Conservation (phyloP, 2,329 filamentous ascomycete genomes). For the Beauveria sp. region DNA sequence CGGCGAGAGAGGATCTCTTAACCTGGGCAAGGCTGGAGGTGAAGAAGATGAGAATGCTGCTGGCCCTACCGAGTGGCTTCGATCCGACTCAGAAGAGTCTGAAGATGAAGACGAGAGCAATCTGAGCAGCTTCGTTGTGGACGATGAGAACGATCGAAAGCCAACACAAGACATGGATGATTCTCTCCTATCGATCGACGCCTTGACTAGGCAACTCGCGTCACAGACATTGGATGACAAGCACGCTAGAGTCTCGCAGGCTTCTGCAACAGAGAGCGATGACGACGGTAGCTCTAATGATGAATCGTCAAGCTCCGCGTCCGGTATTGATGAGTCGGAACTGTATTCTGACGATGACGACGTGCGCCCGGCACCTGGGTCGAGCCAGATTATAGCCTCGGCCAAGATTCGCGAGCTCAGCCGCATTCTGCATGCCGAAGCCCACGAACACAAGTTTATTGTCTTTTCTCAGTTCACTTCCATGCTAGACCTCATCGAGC, state of each 20-base stretch:
- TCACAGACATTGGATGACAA: constrained; percentile 28
- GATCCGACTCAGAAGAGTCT: constrained; percentile 55
- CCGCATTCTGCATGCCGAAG: constrained; percentile 71
- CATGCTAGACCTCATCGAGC: constrained; percentile 94
- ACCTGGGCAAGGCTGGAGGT: constrained; percentile 72
- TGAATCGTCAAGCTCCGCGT: constrained; percentile 15
- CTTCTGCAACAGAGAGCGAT: constrained; percentile 3
- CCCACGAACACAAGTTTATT: constrained; percentile 84
- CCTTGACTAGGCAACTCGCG: constrained; percentile 30
- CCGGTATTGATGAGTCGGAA: constrained; percentile 33
- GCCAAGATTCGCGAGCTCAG: constrained; percentile 89
- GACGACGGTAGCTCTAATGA: background rate
- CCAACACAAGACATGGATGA: constrained; percentile 22
- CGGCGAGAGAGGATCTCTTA: constrained; percentile 49
- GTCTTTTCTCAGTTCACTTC: constrained; percentile 98
- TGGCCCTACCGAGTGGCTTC: constrained; percentile 73
- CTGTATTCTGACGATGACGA: constrained; percentile 35
- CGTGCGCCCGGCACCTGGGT: constrained; percentile 21
- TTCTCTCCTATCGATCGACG: constrained; percentile 27
- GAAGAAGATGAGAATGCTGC: constrained; percentile 84
- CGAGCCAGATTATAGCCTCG: constrained; percentile 56
- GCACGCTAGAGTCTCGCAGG: constrained; percentile 9
- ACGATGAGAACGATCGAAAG: constrained; percentile 37
- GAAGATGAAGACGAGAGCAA: constrained; percentile 48
- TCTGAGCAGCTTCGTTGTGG: constrained; percentile 47